phyloP scores from a whole-genome alignment of 2,329 filamentous ascomycete species.

The Sporothrix pseudoabietina region DNA sequence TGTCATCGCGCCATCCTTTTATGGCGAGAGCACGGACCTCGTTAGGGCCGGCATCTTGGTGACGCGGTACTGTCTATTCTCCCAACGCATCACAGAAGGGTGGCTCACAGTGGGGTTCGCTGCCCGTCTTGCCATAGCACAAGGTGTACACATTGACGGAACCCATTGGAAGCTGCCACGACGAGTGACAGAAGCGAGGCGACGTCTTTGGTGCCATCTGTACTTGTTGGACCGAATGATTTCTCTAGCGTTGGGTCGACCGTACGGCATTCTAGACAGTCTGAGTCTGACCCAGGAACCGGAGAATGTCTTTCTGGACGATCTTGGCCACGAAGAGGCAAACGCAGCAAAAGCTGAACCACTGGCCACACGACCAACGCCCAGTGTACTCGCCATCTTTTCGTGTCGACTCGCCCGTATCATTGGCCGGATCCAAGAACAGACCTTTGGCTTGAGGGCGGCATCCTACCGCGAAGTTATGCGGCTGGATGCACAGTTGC shows the following conservation, averaged over 20 bases:
- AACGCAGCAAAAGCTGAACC: conserved; percentile 31
- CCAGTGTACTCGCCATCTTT: conserved; percentile 41
- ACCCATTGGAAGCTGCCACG: conserved; percentile 44
- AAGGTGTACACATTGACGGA: conserved; percentile 49
- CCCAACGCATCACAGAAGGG: conserved; percentile 44
- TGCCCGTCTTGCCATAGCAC: conserved; percentile 48
- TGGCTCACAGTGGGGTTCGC: conserved; percentile 49
- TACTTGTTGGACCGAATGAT: conserved; percentile 47
- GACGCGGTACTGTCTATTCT: conserved; percentile 46
- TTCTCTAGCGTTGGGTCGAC: conserved; percentile 46
- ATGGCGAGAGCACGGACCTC: conserved; percentile 46
- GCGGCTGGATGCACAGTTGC: conserved; percentile 42
- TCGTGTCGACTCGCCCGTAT: conserved; percentile 43
- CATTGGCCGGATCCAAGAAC: conserved; percentile 46
- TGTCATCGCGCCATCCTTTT: conserved; percentile 48
- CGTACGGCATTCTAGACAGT: conserved; percentile 45
- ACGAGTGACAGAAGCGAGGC: conserved; percentile 44
- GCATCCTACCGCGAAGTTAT: conserved; percentile 45
- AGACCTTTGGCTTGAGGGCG: conserved; percentile 44
- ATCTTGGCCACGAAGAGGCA: conserved; percentile 41
- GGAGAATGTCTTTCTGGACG: conserved; percentile 46
- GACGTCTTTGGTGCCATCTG: conserved; percentile 46
- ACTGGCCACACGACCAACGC: conserved; percentile 42
- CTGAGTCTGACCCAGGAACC: conserved; percentile 45
- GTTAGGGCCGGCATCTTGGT: conserved; percentile 46